phyloP scores from a whole-genome alignment of 1,284 basidiomycete genomes.

The Cryptococcus deneoformans region DNA sequence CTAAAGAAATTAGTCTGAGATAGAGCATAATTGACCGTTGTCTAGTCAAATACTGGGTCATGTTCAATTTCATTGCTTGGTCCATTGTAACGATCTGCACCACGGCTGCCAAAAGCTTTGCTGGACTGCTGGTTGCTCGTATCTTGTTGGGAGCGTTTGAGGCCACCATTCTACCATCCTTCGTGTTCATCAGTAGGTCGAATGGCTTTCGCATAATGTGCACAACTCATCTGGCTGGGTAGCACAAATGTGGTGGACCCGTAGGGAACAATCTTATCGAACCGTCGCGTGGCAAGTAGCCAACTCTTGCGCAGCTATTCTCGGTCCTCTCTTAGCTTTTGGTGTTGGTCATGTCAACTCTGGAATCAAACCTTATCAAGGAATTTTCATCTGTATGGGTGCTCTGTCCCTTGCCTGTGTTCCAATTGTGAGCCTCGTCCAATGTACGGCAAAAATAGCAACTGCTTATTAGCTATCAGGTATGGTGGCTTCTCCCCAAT shows the following conservation, averaged over 20 bases:
- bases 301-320: conserved; percentile 40
- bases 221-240: too few species aligned
- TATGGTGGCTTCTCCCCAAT: conserved; percentile 51
- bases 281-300: conserved; percentile 40
- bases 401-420: conserved; percentile 52
- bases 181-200: conserved; percentile 22
- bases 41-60: conserved; percentile 38
- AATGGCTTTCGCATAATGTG: too few species aligned
- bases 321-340: conserved; percentile 42
- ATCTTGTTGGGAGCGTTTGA: conserved; percentile 41
- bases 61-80: conserved; percentile 40
- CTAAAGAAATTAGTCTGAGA: too few species aligned
- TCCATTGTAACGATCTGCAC: conserved; percentile 36
- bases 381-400: conserved; percentile 57
- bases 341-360: conserved; percentile 32
- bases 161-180: conserved; percentile 34
- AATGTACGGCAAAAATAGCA: too few species aligned
- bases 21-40: too few species aligned
- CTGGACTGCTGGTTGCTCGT: conserved; percentile 35
- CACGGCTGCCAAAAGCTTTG: conserved; percentile 34
- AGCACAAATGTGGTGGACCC: conserved; percentile 42
- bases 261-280: conserved; percentile 44
- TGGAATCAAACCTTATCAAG: conserved; percentile 41
- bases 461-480: too few species aligned
- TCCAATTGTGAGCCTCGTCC: conserved; percentile 37